phyloP scores from a whole-genome alignment of 148 eudicot genomes.

The Pouteria glomerata region DNA sequence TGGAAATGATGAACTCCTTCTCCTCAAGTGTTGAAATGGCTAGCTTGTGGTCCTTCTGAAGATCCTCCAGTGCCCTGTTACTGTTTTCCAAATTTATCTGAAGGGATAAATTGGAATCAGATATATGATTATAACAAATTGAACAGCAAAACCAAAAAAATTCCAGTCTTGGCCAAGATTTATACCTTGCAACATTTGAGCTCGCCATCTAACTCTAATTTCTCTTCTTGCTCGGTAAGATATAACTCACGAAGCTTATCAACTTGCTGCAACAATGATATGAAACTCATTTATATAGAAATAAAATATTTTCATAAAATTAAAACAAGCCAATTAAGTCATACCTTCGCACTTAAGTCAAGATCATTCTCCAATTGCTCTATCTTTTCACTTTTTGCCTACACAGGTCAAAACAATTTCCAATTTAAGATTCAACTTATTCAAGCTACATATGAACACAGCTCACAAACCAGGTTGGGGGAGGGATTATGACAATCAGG shows the following conservation, averaged over 20 bases:
- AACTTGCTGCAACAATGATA: conserved; percentile 47
- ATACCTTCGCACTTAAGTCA: conserved; percentile 53
- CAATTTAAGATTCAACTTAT: background rate
- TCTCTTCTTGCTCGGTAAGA: conserved; percentile 67
- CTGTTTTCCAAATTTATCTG: conserved; percentile 55
- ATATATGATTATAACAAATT: background rate
- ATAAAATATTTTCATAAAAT: background rate
- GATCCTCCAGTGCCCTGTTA: conserved; percentile 44
- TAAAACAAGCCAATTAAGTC: background rate
- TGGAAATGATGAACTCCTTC: conserved; percentile 58
- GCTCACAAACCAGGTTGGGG: background rate
- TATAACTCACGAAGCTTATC: conserved; percentile 55
- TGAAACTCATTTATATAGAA: background rate
- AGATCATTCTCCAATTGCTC: conserved; percentile 80
- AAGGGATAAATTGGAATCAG: background rate
- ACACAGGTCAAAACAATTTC: conserved; percentile 13
- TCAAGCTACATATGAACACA: background rate
- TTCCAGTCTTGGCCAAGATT: background rate
- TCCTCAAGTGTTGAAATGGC: conserved; percentile 48
- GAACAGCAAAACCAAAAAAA: background rate
- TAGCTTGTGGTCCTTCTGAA: conserved; percentile 47
- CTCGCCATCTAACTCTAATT: conserved; percentile 49
- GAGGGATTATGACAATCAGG: background rate
- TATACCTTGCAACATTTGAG: conserved; percentile 73
- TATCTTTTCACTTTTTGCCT: conserved; percentile 68